Evolutionary conservation across 805 yeast species (phyloP), one percentile per base, ranked within the genome.

Genomic region (Kodamaea nitidulidarum): DNA sequence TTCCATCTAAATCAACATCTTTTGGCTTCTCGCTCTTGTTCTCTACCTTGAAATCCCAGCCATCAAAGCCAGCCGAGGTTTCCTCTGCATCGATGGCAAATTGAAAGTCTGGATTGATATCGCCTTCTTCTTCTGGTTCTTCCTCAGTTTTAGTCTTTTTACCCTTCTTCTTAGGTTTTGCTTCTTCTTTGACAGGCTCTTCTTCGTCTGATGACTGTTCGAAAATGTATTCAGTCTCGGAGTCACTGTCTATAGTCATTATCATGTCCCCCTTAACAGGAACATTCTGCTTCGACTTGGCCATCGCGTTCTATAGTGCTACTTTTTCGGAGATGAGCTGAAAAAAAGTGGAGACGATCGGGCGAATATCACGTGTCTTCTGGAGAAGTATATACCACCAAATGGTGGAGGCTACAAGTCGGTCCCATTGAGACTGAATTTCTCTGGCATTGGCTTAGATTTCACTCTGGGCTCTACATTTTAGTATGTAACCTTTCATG

Each of bases 1-100:
- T 91, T 10, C 80, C 80, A 52, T 91, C 96, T 45, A 91, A 71
- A 67, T 91, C 96, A 7, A 88, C 95, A 44, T 81, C 45, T 3
- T 44, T 47, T 25, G 55, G 56, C n/a, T 42, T 54, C 4, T 52
- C 53, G n/a, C 48, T 42, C 14, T 45, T 51, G 21, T n/a, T 30
- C 27, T 74, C 78, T 39, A 76, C 78, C 29, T 72, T 76, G 55
- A 88, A 87, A 50, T 88, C 88, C 96, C 97, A 88, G 4, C 95
- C 96, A 41, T 76, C 78, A 38, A 81, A 79, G 3, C 65, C 65
- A 3, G 70, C 46, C 8, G 65, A 53, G 12, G 64, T 58, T 22
- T 71, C 81, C 18, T 71, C 76, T 7, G 77, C 86, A 18, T 78
- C 91, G 8, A 80, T 48, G 15, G 79, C 74, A 55, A 90, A 90